phyloP scores from a whole-genome alignment of 1,284 basidiomycete genomes.

The Ustilago sp. region DNA sequence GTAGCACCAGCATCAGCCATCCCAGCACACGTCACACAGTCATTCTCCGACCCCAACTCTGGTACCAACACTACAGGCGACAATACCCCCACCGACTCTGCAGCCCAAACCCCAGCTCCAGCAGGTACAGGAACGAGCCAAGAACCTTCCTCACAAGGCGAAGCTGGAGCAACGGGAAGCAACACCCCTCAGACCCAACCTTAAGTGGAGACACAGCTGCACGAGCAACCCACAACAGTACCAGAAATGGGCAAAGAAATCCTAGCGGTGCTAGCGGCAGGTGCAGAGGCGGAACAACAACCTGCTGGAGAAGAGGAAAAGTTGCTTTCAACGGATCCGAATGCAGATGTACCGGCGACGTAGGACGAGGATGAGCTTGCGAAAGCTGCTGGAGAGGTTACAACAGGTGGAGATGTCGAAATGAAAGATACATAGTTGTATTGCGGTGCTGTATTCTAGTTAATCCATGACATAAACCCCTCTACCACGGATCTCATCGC shows the following conservation, averaged over 20 bases:
- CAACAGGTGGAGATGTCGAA: conserved; percentile 22
- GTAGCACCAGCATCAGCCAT: conserved; percentile 34
- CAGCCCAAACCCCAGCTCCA: conserved; percentile 23
- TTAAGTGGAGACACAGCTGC: conserved; percentile 40
- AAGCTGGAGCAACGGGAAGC: conserved; percentile 8
- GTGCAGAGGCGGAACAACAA: conserved; percentile 27
- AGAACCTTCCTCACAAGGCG: conserved; percentile 20
- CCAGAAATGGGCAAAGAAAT: conserved; percentile 18
- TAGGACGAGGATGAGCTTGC: conserved; percentile 17
- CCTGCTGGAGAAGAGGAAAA: conserved; percentile 15
- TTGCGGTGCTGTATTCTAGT: conserved; percentile 3
- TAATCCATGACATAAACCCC: background rate
- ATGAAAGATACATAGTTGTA: conserved; percentile 29
- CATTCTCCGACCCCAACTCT: conserved; percentile 22
- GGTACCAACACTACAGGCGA: conserved; percentile 19
- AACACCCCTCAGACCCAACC: conserved; percentile 35
- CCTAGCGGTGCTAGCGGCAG: conserved; percentile 27
- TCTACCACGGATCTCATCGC: background rate
- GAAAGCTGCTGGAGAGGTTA: background rate
- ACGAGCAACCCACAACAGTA: conserved; percentile 22
- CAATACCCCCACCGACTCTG: conserved; percentile 26
- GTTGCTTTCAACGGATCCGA: conserved; percentile 18
- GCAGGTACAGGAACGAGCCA: conserved; percentile 7
- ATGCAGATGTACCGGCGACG: conserved; percentile 16
- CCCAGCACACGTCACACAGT: conserved; percentile 27